Evolutionary conservation across 768 basidiomycete genomes (phyloP), one percentile per base, ranked within the genome.

Genomic region (Baorangia bicolor): DNA sequence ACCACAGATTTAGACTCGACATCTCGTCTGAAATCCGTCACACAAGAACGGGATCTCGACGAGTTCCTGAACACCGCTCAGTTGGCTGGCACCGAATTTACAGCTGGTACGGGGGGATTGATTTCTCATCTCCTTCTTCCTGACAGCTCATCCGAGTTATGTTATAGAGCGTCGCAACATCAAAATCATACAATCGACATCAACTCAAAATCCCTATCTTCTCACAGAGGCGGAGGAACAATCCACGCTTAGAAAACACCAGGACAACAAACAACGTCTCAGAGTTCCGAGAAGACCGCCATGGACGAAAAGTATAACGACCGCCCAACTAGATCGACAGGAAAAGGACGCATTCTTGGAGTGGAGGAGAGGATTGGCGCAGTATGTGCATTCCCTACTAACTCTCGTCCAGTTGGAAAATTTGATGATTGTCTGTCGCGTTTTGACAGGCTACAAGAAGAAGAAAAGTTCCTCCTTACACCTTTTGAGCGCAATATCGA

Each of bases 401-500:
- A 47, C 39, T 35, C 20, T 40, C 49, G 23, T 33, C 50, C 25
- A 5, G n/a, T 18, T 45, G 0, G 23, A 18, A 4, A 11, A 30
- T 14, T 46, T 0, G 51, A 34, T 5, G 27, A 39, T n/a, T 5
- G 1, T 34, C 12, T 25, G 8, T 25, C 3, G 8, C 18, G 18
- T 14, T 33, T 31, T 12, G 38, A 42, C 54, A 97, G 94, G 54
- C 77, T 98, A 13, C 93, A 96, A 68, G 94, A 97, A 64, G 78
- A 82, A 57, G 89, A 96, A 53, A 82, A 85, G 38, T 83, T 98
- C 28, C 81, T 98, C n/a, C 78, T 98, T 1, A 96, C 95, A 0
- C 96, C 94, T 5, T 99, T 97, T 66, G 97, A 99, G 69, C 88
- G 94, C 46, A 99, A 98, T 67, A 74, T 99, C 31, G 95, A 98